Percentiles rank a stretch among this genome's conserved stretches.
These are phyloP conservation scores for Leccinum subspadiceum DNA, from an alignment of 1,284 basidiomycete genomes.

Conservation along the genomic window DNA sequence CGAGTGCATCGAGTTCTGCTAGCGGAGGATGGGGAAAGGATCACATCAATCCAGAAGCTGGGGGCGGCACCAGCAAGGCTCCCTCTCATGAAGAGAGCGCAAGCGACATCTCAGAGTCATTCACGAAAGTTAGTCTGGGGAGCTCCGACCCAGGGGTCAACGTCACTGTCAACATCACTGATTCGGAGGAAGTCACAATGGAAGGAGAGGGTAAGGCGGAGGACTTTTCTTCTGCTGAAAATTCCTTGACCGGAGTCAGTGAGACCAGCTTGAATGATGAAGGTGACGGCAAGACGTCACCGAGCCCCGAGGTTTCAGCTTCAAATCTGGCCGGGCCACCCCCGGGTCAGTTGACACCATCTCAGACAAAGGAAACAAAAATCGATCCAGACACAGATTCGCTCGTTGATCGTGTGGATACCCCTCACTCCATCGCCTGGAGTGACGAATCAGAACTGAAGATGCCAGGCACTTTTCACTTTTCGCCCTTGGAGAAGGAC, in stretches of 20 bases:
- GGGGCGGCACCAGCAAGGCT: constrained; percentile 5
- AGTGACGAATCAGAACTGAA: constrained; percentile 37
- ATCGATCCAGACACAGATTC: neutral
- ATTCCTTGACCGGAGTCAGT: constrained; percentile 22
- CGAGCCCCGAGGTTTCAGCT: neutral
- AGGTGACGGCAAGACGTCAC: neutral
- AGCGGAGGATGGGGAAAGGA: constrained; percentile 35
- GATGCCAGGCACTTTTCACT: constrained; percentile 51
- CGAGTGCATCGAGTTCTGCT: constrained; percentile 30
- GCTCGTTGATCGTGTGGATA: neutral
- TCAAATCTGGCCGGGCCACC: neutral
- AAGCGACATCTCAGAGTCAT: constrained; percentile 22
- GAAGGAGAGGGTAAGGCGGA: constrained; percentile 27
- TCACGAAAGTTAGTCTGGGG: constrained; percentile 32
- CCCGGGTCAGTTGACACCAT: neutral
- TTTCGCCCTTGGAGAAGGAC: constrained; percentile 21
- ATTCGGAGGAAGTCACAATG: constrained; percentile 28
- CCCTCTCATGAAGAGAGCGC: constrained; percentile 21
- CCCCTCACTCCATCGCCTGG: constrained; percentile 18
- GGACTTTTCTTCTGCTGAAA: constrained; percentile 16
- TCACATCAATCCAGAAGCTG: constrained; percentile 18
- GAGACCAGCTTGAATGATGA: constrained; percentile 15
- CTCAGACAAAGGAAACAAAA: neutral
- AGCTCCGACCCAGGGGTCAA: constrained; percentile 27
- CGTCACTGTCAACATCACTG: constrained; percentile 32